Evolutionary conservation across 139 green algal species (phyloP), one percentile per base, ranked within the genome.

Genomic region (Tetradesmus lagerheimii): DNA sequence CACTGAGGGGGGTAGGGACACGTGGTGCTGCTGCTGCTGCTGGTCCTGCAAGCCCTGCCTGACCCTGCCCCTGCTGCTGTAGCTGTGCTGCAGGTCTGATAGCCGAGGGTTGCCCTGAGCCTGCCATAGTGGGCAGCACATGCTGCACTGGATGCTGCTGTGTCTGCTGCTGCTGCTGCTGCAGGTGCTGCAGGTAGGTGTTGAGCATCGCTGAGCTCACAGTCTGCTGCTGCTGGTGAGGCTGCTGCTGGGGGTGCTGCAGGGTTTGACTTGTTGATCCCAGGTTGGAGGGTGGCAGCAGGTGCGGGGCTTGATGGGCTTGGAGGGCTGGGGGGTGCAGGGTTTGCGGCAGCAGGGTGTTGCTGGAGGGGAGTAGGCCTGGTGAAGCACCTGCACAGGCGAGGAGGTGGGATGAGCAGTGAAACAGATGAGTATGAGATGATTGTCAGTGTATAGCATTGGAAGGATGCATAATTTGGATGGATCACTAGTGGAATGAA

Each of bases 141-240:
- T 18, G 45, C 45, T 57, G 45, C 45, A 12, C 45, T 12, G 11
- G 45, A 12, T 57, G 23, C 57, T 38, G 81, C 64, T 77, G 53
- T 37, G 39, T 18, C 43, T 45, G 41, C 27, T 27, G 43, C 29
- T 43, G 80, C 8, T 20, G 57, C 80, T 15, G n/a, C 45, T 47
- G 80, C 43, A 47, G 80, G 43, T 34, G 79, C 80, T 75, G 80
- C 80, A 76, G 80, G 80, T 43, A 71, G 23, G 31, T 31, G 57
- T 71, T 71, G 57, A 71, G 57, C 57, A 71, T 71, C 20, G 57
- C 57, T 71, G 57, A 23, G 8, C 23, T 71, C 23, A 71, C 57
- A 71, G 57, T 71, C 35, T 37, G 16, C 81, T 77, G 50, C 53
- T 57, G 43, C 43, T 47, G 41, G 6, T 27, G 43, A 34, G 23